These are phyloP conservation scores for Picea glauca DNA, from an alignment of 75 land plant genomes.

Conservation along the genomic window DNA sequence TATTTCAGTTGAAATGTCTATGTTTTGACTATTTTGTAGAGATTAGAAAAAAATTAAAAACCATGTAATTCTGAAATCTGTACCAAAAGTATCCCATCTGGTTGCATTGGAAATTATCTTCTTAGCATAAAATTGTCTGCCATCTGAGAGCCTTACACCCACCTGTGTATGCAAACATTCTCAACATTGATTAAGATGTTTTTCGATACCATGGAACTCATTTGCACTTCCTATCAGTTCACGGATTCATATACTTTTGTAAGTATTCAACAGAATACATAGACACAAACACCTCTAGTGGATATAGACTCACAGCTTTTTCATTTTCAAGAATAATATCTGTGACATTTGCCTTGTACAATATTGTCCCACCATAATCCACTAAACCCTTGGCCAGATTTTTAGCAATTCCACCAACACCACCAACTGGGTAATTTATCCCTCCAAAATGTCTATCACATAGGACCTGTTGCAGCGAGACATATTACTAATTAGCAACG, in stretches of 20 bases:
- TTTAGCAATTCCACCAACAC: slow-evolving; percentile 91
- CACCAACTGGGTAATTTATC: slow-evolving; percentile 96
- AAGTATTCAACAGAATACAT: slow-evolving; percentile 6
- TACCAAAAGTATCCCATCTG: slow-evolving; percentile 99
- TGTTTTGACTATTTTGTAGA: not conserved
- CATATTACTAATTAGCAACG: not conserved
- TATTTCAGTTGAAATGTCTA: too few relatives aligned
- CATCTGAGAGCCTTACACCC: slow-evolving; percentile 91
- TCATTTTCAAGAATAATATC: slow-evolving; percentile 58
- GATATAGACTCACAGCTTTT: slow-evolving; percentile 66
- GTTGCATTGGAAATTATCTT: slow-evolving; percentile 96
- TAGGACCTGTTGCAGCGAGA: slow-evolving; percentile 50
- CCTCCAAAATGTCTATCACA: slow-evolving; percentile 99
- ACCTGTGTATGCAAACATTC: slow-evolving; percentile 34
- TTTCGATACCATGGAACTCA: not conserved
- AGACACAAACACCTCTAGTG: not conserved
- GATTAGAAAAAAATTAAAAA: not conserved
- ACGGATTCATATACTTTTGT: not conserved
- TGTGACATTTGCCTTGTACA: slow-evolving; percentile 87
- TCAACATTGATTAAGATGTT: slow-evolving; percentile 2
- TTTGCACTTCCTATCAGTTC: not conserved
- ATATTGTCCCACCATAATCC: slow-evolving; percentile 76
- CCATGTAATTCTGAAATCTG: not conserved
- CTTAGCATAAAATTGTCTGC: slow-evolving; percentile 69
- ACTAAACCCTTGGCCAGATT: slow-evolving; percentile 82